These are phyloP conservation scores for Carallia brachiata DNA, from an alignment of 345 rosid genomes.

Conservation along the genomic window DNA sequence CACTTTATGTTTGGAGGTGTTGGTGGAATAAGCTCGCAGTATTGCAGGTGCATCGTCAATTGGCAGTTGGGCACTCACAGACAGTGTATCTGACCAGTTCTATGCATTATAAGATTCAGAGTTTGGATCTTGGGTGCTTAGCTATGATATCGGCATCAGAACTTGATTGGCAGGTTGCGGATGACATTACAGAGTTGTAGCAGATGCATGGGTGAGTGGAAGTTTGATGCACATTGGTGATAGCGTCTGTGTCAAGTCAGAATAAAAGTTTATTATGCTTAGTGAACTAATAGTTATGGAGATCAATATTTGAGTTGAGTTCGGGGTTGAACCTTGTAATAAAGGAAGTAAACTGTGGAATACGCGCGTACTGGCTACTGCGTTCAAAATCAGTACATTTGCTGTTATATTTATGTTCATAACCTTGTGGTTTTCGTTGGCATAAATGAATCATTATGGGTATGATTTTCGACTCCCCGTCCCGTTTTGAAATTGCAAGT, in stretches of 20 bases:
- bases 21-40: conserved; percentile 31
- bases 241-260: not conserved
- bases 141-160: conserved; percentile 18
- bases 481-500: no score
- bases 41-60: conserved; percentile 20
- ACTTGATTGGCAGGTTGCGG: conserved; percentile 13
- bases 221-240: conserved; percentile 4
- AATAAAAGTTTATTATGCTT: not conserved
- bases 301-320: not conserved
- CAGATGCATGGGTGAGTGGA: conserved; percentile 19
- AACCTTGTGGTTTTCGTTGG: not conserved
- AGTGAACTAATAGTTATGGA: not conserved
- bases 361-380: not conserved
- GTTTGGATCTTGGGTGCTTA: conserved; percentile 3
- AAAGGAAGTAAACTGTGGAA: conserved; percentile 17
- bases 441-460: no score
- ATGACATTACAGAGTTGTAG: not conserved
- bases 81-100: conserved; percentile 10
- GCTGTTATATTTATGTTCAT: not conserved
- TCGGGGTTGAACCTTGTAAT: conserved; percentile 3
- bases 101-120: conserved; percentile 19
- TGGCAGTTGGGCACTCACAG: conserved; percentile 10
- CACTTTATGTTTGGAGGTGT: conserved; percentile 26
- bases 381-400: not conserved
- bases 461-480: no score